Percentiles rank a stretch among this genome's conserved stretches.
phyloP scores from a whole-genome alignment of 2,329 filamentous ascomycete species.

The Pyricularia pennisetigena region DNA sequence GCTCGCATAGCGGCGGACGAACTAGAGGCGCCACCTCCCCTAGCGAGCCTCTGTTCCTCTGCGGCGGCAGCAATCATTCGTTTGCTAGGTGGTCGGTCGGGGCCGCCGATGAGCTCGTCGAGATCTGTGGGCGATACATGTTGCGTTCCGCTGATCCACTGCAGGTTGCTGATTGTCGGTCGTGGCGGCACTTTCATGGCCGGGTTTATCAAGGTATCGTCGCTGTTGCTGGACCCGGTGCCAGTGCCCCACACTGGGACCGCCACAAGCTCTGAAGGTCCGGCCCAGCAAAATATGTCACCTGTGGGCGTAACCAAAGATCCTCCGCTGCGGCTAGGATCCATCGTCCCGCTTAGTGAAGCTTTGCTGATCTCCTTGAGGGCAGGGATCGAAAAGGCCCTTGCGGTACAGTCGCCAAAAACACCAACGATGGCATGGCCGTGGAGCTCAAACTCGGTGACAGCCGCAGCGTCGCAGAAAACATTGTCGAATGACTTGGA shows the following conservation, averaged over 20 bases:
- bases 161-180: conserved; percentile 87
- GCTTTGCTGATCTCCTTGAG: conserved; percentile 73
- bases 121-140: conserved; percentile 80
- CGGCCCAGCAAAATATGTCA: conserved; percentile 79
- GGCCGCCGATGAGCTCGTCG: conserved; percentile 81
- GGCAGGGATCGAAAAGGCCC: conserved; percentile 78
- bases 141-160: conserved; percentile 95
- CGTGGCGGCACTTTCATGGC: conserved; percentile 63
- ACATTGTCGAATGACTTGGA: conserved; percentile 79
- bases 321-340: conserved; percentile 60
- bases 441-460: conserved; percentile 64
- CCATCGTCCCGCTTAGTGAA: conserved; percentile 54
- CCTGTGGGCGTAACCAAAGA: conserved; percentile 67
- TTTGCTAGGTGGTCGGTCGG: conserved; percentile 79
- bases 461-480: conserved; percentile 70
- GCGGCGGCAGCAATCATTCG: conserved; percentile 75
- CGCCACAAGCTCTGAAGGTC: conserved; percentile 75
- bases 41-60: conserved; percentile 57
- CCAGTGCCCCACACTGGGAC: conserved; percentile 80
- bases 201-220: conserved; percentile 75
- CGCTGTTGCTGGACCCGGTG: conserved; percentile 45
- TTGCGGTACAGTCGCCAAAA: conserved; percentile 71
- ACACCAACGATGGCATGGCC: conserved; percentile 74
- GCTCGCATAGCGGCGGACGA: conserved; percentile 22
- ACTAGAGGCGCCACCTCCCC: conserved; percentile 19